Percentiles rank a stretch among this genome's conserved stretches.
Evolutionary conservation across 192 early-diverging fungal species (phyloP).

Genomic region (Podila verticillata): DNA sequence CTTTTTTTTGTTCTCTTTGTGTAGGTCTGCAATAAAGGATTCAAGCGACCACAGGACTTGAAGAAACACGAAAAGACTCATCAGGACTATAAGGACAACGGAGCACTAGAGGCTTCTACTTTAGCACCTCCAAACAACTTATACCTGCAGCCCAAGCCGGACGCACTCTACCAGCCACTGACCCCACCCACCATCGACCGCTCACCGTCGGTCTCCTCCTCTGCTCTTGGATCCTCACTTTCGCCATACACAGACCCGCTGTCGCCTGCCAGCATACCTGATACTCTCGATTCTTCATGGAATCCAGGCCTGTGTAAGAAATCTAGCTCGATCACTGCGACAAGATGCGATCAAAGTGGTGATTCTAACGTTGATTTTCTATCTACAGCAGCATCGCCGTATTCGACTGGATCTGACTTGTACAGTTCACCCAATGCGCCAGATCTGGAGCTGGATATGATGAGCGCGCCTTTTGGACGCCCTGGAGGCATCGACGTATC

Average conservation of each 20-base stretch:
- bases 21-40: conserved; percentile 80
- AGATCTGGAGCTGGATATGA: conserved; percentile 25
- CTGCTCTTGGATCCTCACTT: conserved; percentile 10
- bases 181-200: conserved; percentile 32
- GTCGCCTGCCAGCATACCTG: conserved; percentile 37
- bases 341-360: not conserved
- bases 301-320: conserved; percentile 49
- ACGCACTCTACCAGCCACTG: conserved; percentile 10
- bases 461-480: conserved; percentile 17
- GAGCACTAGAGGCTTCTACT: not conserved
- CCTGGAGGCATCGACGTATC: conserved; percentile 9
- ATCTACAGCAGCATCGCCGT: conserved; percentile 16
- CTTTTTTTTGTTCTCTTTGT: not conserved
- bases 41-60: conserved; percentile 96
- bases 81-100: conserved; percentile 50
- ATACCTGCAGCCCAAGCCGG: conserved; percentile 16
- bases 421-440: conserved; percentile 33
- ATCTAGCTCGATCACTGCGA: not conserved
- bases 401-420: conserved; percentile 37
- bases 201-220: conserved; percentile 33
- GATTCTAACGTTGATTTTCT: not conserved
- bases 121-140: conserved; percentile 16
- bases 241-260: conserved; percentile 34
- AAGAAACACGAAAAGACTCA: conserved; percentile 94
- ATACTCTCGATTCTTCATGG: conserved; percentile 23